Percentiles rank a stretch among this genome's conserved stretches.
phyloP scores from a whole-genome alignment of 2,329 filamentous ascomycete species.

The Ascochyta pisi region DNA sequence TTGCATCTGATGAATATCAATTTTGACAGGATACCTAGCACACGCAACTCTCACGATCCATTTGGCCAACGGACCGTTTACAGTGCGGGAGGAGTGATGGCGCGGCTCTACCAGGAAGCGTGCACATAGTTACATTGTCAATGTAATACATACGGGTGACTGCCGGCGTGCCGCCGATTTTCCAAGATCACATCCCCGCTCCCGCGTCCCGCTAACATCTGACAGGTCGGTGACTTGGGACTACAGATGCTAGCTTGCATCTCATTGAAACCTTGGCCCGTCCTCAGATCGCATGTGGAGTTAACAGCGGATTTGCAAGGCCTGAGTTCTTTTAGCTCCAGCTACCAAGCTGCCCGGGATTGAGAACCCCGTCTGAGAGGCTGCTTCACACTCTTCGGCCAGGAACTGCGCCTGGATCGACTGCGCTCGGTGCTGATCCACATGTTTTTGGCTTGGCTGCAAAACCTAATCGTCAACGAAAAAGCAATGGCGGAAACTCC shows the following conservation, averaged over 20 bases:
- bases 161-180: neutral
- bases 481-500: neutral
- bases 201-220: slow-evolving; percentile 10
- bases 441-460: slow-evolving; percentile 1
- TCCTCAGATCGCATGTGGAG: slow-evolving; percentile 8
- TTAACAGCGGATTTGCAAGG: neutral
- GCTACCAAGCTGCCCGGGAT: neutral
- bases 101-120: neutral
- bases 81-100: neutral
- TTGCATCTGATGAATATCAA: neutral
- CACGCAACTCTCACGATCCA: neutral
- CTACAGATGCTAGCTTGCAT: slow-evolving; percentile 1
- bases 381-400: neutral
- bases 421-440: slow-evolving; percentile 1
- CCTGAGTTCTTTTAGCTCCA: neutral
- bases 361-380: neutral
- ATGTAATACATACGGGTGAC: neutral
- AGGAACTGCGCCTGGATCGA: slow-evolving; percentile 5
- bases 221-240: slow-evolving; percentile 3
- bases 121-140: neutral
- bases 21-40: neutral
- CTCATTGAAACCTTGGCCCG: neutral
- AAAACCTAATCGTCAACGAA: neutral
- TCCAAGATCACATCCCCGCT: slow-evolving; percentile 1
- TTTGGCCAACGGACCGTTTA: neutral